These are phyloP conservation scores for Aspergillus awamori DNA, from an alignment of 2,329 filamentous ascomycete genomes.

Conservation along the genomic window DNA sequence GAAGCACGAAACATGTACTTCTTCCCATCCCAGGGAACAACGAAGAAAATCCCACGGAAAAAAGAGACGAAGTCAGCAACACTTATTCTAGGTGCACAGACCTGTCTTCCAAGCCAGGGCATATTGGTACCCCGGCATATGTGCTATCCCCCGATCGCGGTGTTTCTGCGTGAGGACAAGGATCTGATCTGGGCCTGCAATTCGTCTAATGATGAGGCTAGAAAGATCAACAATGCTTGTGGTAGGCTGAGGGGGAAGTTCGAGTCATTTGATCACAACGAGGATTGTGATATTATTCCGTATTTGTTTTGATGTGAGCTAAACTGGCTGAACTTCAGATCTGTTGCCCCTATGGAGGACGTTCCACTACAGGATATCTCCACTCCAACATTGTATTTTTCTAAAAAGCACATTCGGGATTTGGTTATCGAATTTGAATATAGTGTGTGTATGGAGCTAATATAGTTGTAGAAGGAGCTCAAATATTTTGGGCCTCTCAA, in stretches of 20 bases:
- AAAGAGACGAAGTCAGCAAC: neutral
- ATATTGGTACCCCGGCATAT: neutral
- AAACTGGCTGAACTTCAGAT: no score
- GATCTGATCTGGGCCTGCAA: slow-evolving; percentile 4
- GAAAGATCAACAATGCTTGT: neutral
- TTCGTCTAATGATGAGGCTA: neutral
- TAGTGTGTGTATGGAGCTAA: no score
- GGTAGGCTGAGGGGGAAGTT: slow-evolving; percentile 4
- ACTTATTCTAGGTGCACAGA: neutral
- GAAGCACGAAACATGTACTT: slow-evolving; percentile 5
- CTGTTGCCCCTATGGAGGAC: no score
- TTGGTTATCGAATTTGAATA: no score
- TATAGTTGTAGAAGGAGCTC: no score
- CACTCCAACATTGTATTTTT: no score
- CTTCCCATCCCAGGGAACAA: slow-evolving; percentile 1
- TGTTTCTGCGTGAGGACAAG: neutral
- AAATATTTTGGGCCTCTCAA: no score
- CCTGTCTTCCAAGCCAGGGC: neutral
- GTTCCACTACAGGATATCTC: no score
- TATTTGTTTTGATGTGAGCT: slow-evolving; percentile 2
- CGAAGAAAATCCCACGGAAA: neutral
- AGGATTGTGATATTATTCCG: slow-evolving; percentile 10
- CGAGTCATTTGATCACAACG: slow-evolving; percentile 6
- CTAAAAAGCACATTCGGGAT: no score
- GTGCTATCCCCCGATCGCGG: slow-evolving; percentile 1